phyloP scores from a whole-genome alignment of 768 basidiomycete genomes.

The Lentinus brumalis region DNA sequence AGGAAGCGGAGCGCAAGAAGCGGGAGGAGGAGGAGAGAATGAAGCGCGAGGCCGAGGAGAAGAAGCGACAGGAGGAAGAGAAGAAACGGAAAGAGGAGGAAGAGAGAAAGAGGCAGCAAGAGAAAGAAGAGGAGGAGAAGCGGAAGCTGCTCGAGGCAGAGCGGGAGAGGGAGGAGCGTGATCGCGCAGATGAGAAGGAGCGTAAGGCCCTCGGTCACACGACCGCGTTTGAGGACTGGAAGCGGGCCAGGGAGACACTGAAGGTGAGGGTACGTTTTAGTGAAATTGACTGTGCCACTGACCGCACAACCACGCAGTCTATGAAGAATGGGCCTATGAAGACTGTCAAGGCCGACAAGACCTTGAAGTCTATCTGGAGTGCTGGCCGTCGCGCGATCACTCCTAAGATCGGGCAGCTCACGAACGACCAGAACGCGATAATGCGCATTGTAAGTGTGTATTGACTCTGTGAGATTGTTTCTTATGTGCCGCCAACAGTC shows the following conservation, averaged over 20 bases:
- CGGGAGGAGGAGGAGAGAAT: constrained; percentile 51
- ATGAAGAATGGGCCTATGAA: constrained; percentile 69
- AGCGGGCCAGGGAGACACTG: constrained; percentile 51
- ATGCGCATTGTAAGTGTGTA: constrained; percentile 55
- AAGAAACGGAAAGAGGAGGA: constrained; percentile 30
- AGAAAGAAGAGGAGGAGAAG: constrained; percentile 39
- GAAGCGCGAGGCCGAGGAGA: constrained; percentile 33
- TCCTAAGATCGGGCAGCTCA: constrained; percentile 86
- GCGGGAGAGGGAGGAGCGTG: constrained; percentile 33
- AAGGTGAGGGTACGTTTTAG: constrained; percentile 42
- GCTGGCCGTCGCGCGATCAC: constrained; percentile 76
- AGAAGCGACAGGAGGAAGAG: constrained; percentile 28
- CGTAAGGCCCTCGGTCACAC: constrained; percentile 52
- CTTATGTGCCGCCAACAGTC: constrained; percentile 34
- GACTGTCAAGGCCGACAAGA: constrained; percentile 59
- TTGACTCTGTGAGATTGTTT: constrained; percentile 11
- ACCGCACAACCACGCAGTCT: constrained; percentile 39
- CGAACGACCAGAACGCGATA: constrained; percentile 66
- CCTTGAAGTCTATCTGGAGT: constrained; percentile 62
- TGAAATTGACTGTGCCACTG: constrained; percentile 10
- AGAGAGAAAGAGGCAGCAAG: constrained; percentile 25
- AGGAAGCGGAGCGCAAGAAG: constrained; percentile 59
- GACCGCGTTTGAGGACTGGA: constrained; percentile 67
- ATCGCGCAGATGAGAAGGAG: constrained; percentile 38
- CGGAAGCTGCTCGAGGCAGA: constrained; percentile 32